phyloP scores from a whole-genome alignment of 2,329 filamentous ascomycete species.

The Colletotrichum sp. region DNA sequence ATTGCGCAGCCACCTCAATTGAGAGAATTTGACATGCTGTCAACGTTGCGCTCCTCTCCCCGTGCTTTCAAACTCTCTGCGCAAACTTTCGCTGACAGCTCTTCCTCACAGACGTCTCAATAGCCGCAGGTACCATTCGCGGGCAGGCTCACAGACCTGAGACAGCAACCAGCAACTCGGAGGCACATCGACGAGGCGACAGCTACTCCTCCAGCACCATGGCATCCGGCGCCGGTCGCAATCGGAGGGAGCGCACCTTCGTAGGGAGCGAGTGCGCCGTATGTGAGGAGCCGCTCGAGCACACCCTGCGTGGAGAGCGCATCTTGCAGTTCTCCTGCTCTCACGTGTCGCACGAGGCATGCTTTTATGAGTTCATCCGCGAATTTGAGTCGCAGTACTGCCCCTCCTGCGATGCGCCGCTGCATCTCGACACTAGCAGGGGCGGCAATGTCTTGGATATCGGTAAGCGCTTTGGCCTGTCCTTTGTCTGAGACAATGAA shows the following conservation, averaged over 20 bases:
- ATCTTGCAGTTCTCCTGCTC: conserved; percentile 95
- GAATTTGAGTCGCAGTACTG: conserved; percentile 95
- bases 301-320: conserved; percentile 90
- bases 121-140: conserved; percentile 29
- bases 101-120: conserved; percentile 28
- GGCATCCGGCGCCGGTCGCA: conserved; percentile 66
- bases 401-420: conserved; percentile 88
- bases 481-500: not conserved
- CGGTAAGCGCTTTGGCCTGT: conserved; percentile 56
- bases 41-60: not conserved
- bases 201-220: conserved; percentile 36
- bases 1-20: not conserved
- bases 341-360: conserved; percentile 98
- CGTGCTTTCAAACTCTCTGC: not conserved
- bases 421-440: conserved; percentile 90
- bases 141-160: conserved; percentile 32
- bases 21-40: not conserved
- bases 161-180: conserved; percentile 37
- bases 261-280: conserved; percentile 94
- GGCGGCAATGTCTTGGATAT: conserved; percentile 93
- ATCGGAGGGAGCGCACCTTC: conserved; percentile 90
- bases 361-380: conserved; percentile 98
- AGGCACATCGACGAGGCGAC: conserved; percentile 40
- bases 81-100: not conserved
- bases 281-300: conserved; percentile 95